phyloP scores from a whole-genome alignment of 148 eudicot genomes.

The Limonium bicolor region DNA sequence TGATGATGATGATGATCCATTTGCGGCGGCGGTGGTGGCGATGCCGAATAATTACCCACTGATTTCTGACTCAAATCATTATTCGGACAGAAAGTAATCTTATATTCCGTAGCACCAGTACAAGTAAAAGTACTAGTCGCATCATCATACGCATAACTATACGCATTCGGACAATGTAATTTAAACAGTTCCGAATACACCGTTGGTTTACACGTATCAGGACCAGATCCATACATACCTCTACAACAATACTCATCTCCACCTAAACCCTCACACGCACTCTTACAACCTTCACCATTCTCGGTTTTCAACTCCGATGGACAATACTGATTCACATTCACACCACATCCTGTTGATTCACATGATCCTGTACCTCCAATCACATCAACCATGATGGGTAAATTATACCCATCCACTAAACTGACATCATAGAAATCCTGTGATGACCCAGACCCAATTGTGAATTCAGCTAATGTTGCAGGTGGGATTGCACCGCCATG shows the following conservation, averaged over 20 bases:
- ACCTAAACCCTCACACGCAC: slow-evolving; percentile 1
- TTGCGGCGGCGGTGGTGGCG: neutral
- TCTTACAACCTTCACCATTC: neutral
- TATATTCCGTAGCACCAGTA: neutral
- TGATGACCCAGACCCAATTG: slow-evolving; percentile 40
- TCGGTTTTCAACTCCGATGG: slow-evolving; percentile 1
- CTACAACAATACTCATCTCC: slow-evolving; percentile 2
- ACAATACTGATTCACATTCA: slow-evolving; percentile 28
- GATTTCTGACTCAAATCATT: neutral
- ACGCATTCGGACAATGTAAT: neutral
- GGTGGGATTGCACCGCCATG: slow-evolving; percentile 63
- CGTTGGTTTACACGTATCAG: neutral
- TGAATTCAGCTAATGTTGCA: slow-evolving; percentile 70
- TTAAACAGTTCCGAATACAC: neutral
- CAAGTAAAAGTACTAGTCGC: slow-evolving; percentile 3
- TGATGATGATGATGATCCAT: neutral
- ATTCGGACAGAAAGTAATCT: slow-evolving; percentile 1
- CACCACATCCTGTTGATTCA: slow-evolving; percentile 47
- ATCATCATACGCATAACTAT: slow-evolving; percentile 3
- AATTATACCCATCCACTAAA: slow-evolving; percentile 77
- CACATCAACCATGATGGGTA: slow-evolving; percentile 41
- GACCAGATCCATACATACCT: neutral
- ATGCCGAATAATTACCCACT: neutral
- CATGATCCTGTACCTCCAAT: slow-evolving; percentile 59
- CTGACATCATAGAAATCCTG: slow-evolving; percentile 80